Percentiles rank a stretch among this genome's conserved stretches.
Evolutionary conservation across 805 yeast genomes (phyloP).

Genomic region (Candida parachauliodes): DNA sequence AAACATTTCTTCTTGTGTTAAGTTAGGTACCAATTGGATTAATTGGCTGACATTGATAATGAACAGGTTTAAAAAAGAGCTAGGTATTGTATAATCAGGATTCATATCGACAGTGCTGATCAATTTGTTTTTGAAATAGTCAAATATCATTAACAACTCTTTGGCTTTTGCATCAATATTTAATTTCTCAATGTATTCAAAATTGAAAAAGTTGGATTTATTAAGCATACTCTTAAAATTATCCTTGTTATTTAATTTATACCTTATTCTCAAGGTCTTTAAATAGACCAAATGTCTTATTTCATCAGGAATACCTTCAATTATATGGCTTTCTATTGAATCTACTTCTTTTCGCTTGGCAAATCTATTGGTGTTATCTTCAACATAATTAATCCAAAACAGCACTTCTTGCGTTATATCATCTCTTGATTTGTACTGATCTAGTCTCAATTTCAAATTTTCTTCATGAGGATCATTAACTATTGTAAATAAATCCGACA

Average conservation of each 20-base stretch:
- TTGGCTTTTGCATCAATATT: conserved; percentile 15
- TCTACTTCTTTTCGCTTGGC: conserved; percentile 3
- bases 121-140: conserved; percentile 25
- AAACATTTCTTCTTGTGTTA: conserved; percentile 25
- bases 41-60: conserved; percentile 10
- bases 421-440: not conserved
- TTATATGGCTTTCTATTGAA: conserved; percentile 20
- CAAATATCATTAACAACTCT: conserved; percentile 28
- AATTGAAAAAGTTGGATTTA: conserved; percentile 17
- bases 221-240: conserved; percentile 26
- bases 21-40: conserved; percentile 16
- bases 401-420: not conserved
- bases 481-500: conserved; percentile 20
- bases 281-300: conserved; percentile 31
- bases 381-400: conserved; percentile 10
- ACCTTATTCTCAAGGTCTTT: conserved; percentile 27
- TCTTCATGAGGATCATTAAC: not conserved
- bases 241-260: conserved; percentile 25
- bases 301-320: conserved; percentile 27
- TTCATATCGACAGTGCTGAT: not conserved
- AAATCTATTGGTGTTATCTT: conserved; percentile 8
- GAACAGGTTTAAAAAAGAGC: not conserved
- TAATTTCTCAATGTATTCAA: conserved; percentile 16
- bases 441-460: not conserved
- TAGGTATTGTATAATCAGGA: not conserved